Evolutionary conservation across 2,329 filamentous ascomycete species (phyloP).

Genomic region (Colletotrichum sp.): DNA sequence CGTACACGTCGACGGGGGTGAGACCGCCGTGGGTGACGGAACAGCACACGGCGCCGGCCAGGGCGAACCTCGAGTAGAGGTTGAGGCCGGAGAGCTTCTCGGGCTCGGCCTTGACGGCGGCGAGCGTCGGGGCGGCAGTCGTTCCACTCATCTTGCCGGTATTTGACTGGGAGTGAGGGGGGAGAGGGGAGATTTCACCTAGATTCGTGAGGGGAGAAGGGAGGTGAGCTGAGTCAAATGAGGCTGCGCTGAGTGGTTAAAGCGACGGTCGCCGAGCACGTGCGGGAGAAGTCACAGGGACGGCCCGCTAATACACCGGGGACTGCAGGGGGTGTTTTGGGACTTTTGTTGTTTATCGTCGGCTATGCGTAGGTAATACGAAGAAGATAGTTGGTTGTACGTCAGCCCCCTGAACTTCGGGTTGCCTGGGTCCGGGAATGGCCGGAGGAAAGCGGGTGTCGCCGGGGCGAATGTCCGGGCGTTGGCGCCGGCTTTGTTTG

Average conservation of each 20-base stretch:
- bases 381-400: not conserved
- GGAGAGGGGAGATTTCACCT: not conserved
- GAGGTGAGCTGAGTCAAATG: not conserved
- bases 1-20: conserved; percentile 99
- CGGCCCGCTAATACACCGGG: not conserved
- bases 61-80: conserved; percentile 95
- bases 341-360: not conserved
- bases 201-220: not conserved
- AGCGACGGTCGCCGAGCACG: not conserved
- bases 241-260: not conserved
- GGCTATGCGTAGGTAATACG: not conserved
- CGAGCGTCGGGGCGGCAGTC: conserved; percentile 50
- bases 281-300: not conserved
- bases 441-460: not conserved
- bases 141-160: conserved; percentile 32
- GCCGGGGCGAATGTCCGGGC: not conserved
- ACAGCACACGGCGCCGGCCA: conserved; percentile 97
- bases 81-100: conserved; percentile 55
- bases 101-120: conserved; percentile 46
- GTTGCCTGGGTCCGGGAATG: not conserved
- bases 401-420: not conserved
- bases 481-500: not conserved
- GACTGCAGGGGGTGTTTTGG: not conserved
- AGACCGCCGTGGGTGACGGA: conserved; percentile 96
- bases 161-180: not conserved